A percentile compares a stretch with the other conserved stretches of the same genome.
Conservation (phyloP, 805 yeast species). For the Kregervanrija delftensis region DNA sequence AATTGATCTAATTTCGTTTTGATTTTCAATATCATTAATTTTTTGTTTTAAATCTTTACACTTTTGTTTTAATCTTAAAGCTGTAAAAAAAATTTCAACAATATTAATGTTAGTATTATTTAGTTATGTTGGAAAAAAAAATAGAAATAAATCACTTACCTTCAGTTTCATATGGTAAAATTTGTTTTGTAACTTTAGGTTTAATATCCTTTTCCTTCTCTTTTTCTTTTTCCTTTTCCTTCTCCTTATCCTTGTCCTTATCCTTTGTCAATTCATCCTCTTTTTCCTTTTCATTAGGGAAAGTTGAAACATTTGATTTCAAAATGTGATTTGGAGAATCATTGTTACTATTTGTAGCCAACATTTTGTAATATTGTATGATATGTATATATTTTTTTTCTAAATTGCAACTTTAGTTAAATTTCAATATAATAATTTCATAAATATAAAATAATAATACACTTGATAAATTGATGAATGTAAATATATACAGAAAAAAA, state of each 20-base stretch:
- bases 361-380: not conserved
- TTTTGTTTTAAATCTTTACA: slow-evolving; percentile 67
- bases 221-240: slow-evolving; percentile 1
- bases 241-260: slow-evolving; percentile 1
- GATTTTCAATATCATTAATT: slow-evolving; percentile 65
- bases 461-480: too few relatives aligned
- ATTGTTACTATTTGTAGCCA: not conserved
- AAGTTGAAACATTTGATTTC: not conserved
- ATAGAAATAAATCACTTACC: not conserved
- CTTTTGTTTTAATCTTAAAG: slow-evolving; percentile 46
- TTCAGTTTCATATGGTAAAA: slow-evolving; percentile 16
- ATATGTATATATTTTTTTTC: too few relatives aligned
- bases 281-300: not conserved
- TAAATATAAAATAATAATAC: too few relatives aligned
- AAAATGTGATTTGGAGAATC: not conserved
- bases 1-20: slow-evolving; percentile 68
- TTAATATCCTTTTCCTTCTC: not conserved
- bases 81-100: slow-evolving; percentile 10
- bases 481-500: too few relatives aligned
- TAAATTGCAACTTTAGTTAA: too few relatives aligned
- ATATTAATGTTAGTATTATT: not conserved
- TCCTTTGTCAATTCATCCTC: slow-evolving; percentile 1
- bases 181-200: slow-evolving; percentile 9
- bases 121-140: not conserved
- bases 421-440: too few relatives aligned